phyloP scores from a whole-genome alignment of 441 rosid genomes.

The Melastoma candidum region DNA sequence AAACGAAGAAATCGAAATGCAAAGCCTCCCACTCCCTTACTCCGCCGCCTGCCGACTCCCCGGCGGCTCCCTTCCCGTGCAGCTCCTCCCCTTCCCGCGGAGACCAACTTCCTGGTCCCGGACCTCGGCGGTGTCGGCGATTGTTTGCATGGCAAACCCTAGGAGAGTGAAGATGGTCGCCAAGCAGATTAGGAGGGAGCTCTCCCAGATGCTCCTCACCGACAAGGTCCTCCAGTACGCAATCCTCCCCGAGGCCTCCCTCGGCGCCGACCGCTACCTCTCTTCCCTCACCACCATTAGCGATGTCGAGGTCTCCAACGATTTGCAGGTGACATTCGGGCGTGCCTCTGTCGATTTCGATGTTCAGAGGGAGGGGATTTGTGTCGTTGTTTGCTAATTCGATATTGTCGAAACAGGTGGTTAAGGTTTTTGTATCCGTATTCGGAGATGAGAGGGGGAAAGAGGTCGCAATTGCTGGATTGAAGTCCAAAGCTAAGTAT shows the following conservation, averaged over 20 bases:
- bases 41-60: too few species aligned
- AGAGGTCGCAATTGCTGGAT: slow-evolving; percentile 77
- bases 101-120: too few species aligned
- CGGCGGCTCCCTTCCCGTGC: too few species aligned
- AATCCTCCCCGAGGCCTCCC: slow-evolving; percentile 63
- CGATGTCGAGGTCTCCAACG: slow-evolving; percentile 71
- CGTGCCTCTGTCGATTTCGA: background rate
- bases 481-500: slow-evolving; percentile 70
- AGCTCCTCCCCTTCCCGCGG: too few species aligned
- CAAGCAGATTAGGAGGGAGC: slow-evolving; percentile 74
- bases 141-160: slow-evolving; percentile 70
- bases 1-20: too few species aligned
- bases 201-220: slow-evolving; percentile 76
- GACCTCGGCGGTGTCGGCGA: too few species aligned
- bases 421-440: slow-evolving; percentile 85
- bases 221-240: slow-evolving; percentile 75
- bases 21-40: too few species aligned
- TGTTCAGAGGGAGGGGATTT: background rate
- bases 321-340: slow-evolving; percentile 57
- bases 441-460: slow-evolving; percentile 93
- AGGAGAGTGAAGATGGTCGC: slow-evolving; percentile 89
- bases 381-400: background rate
- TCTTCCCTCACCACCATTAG: slow-evolving; percentile 86
- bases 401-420: slow-evolving; percentile 35
- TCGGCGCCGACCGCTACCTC: slow-evolving; percentile 78